Percentiles rank a stretch among this genome's conserved stretches.
These are phyloP conservation scores for Colletotrichum tropicale DNA, from an alignment of 2,329 filamentous ascomycete species.

Conservation along the genomic window DNA sequence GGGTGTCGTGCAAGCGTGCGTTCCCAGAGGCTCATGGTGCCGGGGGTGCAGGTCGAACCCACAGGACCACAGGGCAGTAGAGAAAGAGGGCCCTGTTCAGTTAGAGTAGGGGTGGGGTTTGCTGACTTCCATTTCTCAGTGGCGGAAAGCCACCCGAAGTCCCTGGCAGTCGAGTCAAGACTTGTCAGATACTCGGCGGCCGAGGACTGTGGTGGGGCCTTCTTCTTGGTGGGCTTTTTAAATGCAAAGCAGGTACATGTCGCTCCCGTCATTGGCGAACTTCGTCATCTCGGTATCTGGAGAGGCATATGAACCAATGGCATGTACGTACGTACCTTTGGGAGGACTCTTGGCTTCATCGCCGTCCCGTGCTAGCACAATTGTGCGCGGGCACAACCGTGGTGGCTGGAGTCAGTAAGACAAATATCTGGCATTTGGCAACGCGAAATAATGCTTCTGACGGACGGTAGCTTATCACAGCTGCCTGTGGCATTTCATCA, in stretches of 20 bases:
- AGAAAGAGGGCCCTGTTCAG: slow-evolving; percentile 16
- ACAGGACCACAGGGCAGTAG: slow-evolving; percentile 22
- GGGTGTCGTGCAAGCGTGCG: slow-evolving; percentile 19
- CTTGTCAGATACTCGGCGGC: slow-evolving; percentile 20
- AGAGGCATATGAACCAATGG: too few relatives aligned
- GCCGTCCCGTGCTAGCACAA: too few relatives aligned
- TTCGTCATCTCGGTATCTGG: too few relatives aligned
- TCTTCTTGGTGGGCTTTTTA: slow-evolving; percentile 10
- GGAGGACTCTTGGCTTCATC: too few relatives aligned
- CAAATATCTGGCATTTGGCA: too few relatives aligned
- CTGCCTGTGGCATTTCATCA: too few relatives aligned
- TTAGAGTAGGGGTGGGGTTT: slow-evolving; percentile 21
- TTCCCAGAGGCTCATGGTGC: slow-evolving; percentile 20
- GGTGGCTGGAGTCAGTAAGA: too few relatives aligned
- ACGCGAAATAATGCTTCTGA: too few relatives aligned
- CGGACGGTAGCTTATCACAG: too few relatives aligned
- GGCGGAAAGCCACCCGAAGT: slow-evolving; percentile 20
- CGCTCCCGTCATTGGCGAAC: too few relatives aligned
- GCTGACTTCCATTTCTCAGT: slow-evolving; percentile 22
- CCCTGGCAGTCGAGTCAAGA: slow-evolving; percentile 20
- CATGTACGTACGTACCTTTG: too few relatives aligned
- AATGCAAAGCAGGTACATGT: slow-evolving; percentile 6
- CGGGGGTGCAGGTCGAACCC: slow-evolving; percentile 18
- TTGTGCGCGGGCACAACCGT: too few relatives aligned
- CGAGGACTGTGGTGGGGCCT: slow-evolving; percentile 9